Evolutionary conservation across 2,329 filamentous ascomycete species (phyloP), one percentile per base, ranked within the genome.

Genomic region (Neofusicoccum laricinum): DNA sequence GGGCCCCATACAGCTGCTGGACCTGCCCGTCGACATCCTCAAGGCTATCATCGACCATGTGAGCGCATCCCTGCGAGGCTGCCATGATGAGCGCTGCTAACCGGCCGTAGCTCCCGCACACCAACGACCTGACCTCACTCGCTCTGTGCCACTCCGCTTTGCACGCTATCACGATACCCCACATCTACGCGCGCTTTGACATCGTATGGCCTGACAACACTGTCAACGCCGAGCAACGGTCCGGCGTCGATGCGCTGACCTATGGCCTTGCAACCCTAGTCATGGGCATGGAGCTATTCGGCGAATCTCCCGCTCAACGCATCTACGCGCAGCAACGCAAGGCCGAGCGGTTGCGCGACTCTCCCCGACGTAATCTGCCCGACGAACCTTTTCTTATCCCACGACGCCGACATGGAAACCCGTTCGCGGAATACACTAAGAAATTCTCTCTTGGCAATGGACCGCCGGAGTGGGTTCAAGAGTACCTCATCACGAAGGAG

Each of bases 381-480:
- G 34, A 67, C 4, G 72, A 72, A 8, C 73, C 73, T 0, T 78
- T 78, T 55, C 75, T 75, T 2, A 69, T 78, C 11, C 68, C 71
- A 6, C 74, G 77, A 50, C 75, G 81, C 58, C 82, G 87, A 19
- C 80, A 87, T 67, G 88, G 88, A 61, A 92, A 92, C 72, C 85
- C 91, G 76, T 93, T 93, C 75, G 90, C 91, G 21, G 86, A 89
- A 69, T 93, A 89, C 73, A 92, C 89, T 5, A 86, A 88, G 68
- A 93, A 93, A 74, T 95, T 95, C 77, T 92, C 90, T 2, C 82
- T 95, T 5, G 90, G 90, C n/a, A 93, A 95, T 75, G 91, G 91
- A 0, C 91, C 90, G 0, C 74, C 84, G 6, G 86, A 91, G 68
- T 93, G 90, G 90, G 90, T 93, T 5, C 85, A 88, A 63, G 90